Evolutionary conservation across 2,329 filamentous ascomycete species (phyloP).

Genomic region (Botrytis hyacinthi): DNA sequence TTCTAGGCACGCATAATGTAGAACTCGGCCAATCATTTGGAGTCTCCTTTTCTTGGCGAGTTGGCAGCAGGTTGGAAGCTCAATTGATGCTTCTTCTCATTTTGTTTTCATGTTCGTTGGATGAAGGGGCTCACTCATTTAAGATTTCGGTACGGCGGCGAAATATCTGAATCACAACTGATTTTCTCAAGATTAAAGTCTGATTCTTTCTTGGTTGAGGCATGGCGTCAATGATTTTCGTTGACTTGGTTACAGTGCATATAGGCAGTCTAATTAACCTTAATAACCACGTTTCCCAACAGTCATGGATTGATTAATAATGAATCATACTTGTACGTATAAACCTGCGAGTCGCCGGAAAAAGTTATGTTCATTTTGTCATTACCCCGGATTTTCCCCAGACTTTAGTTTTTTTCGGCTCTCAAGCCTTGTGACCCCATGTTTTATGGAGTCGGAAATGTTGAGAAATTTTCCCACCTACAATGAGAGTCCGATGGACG

Average conservation of each 20-base stretch:
- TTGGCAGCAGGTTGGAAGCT: background rate
- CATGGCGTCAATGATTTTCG: background rate
- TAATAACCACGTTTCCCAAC: background rate
- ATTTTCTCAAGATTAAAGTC: background rate
- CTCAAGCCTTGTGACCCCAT: background rate
- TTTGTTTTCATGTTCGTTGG: background rate
- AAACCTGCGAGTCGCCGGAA: background rate
- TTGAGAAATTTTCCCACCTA: slow-evolving; percentile 12
- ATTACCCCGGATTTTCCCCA: background rate
- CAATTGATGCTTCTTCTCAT: background rate
- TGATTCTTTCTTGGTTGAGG: background rate
- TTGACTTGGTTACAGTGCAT: background rate
- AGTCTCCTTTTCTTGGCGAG: background rate
- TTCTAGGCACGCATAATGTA: background rate
- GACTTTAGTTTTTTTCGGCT: background rate
- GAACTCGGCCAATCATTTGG: background rate
- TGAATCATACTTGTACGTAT: background rate
- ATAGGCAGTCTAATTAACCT: background rate
- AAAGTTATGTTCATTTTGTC: background rate
- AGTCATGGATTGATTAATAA: background rate
- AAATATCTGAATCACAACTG: background rate
- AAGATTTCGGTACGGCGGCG: background rate
- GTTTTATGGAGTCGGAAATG: background rate
- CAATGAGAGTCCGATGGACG: background rate
- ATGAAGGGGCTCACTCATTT: background rate